Percentiles rank a stretch among this genome's conserved stretches.
Conservation (phyloP, 495 filamentous ascomycete species). For the Lentithecium fluviatile region DNA sequence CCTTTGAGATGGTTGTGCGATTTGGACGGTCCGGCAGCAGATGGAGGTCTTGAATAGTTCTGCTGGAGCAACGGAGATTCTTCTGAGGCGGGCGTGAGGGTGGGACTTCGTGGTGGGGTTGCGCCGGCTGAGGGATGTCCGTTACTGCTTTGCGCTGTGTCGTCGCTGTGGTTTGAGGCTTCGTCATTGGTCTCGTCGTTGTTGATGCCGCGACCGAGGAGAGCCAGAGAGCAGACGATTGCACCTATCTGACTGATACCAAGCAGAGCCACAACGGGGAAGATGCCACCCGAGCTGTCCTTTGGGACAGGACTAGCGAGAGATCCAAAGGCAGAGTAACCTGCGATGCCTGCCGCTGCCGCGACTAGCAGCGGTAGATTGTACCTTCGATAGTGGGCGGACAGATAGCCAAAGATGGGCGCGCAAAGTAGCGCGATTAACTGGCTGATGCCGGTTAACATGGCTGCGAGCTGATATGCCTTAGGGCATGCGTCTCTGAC, state of each 20-base stretch:
- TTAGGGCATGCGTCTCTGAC: constrained; percentile 76
- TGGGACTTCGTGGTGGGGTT: constrained; percentile 23
- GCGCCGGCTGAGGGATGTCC: constrained; percentile 22
- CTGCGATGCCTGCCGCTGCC: constrained; percentile 67
- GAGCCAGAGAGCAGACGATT: constrained; percentile 87
- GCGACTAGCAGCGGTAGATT: constrained; percentile 74
- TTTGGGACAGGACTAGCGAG: constrained; percentile 69
- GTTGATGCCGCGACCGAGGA: constrained; percentile 77
- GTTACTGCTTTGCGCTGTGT: background rate
- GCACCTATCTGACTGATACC: constrained; percentile 92
- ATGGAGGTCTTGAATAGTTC: constrained; percentile 3
- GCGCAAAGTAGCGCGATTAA: constrained; percentile 80
- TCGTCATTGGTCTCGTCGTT: constrained; percentile 43
- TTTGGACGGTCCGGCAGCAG: background rate
- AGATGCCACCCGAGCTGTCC: constrained; percentile 63
- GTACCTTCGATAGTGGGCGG: constrained; percentile 57
- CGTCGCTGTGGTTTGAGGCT: constrained; percentile 31
- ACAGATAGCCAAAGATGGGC: constrained; percentile 79
- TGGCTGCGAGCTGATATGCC: constrained; percentile 81
- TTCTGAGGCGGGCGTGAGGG: constrained; percentile 18
- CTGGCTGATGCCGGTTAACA: constrained; percentile 84
- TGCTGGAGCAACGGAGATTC: constrained; percentile 31
- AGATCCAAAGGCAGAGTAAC: constrained; percentile 70
- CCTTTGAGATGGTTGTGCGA: constrained; percentile 68
- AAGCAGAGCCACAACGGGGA: constrained; percentile 73